Base-by-base conservation (phyloP, 192 early-diverging fungal species). In the Backusella luteola region DNA sequence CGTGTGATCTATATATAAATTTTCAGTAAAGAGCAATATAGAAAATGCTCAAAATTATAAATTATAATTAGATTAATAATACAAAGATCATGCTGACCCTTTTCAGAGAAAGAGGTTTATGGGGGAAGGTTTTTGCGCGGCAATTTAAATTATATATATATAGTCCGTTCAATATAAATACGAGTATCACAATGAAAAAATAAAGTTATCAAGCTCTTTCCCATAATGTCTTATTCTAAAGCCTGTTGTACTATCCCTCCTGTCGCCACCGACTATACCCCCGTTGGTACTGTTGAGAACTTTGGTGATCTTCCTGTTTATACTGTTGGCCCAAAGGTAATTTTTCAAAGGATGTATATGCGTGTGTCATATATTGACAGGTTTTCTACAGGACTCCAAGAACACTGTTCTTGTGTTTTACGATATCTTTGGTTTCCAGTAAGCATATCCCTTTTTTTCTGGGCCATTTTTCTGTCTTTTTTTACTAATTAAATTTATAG, bases 381-480 rank as follows among this genome's bases (percentile, higher is more conserved):
- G 21, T 23, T 46, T 12, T 7, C 42, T 26, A 44, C 21, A 84
- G 78, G 79, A 81, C 35, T 81, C 91, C 34, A 86, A 89, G 84
- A 87, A 88, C 14, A 90, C 84, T n/a, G 72, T 94, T 70, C 52
- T 94, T 4, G 80, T 88, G 76, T 86, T 89, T 79, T 93, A 93
- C 71, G 93, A 94, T 70, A 84, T 94, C 69, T 94, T 92, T 79
- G 90, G 85, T 0, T 84, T 84, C 67, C 85, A 87, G 76, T 81
- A 78, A 74, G 80, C 75, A 42, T 23, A n/a, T 32, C 19, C 21
- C 36, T 11, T 53, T 19, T 8, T 23, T 42, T 71, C 15, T 17
- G 4, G 15, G 19, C 14, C 42, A 44, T 4, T 36, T 14, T 34
- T n/a, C 5, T 52, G 14, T 6, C 4, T 6, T 53, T 32, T 3